A percentile compares a stretch with the other conserved stretches of the same genome.
Conservation (phyloP, 176 grass and related monocot species). For the Eleusine indica region DNA sequence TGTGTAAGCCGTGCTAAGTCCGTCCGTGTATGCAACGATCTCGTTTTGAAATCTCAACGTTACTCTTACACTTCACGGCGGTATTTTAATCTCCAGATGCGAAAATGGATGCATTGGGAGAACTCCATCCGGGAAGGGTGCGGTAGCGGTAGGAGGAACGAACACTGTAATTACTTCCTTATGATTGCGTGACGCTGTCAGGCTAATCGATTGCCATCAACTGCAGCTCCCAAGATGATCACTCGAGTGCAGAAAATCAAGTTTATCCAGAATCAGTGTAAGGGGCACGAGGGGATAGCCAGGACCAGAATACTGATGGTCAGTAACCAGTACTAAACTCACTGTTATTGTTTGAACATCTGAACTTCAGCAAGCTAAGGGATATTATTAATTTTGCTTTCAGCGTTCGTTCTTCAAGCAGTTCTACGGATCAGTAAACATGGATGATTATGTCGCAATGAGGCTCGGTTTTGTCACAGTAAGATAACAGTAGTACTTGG, state of each 20-base stretch:
- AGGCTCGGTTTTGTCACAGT: constrained; percentile 85
- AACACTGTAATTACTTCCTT: not conserved
- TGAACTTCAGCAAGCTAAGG: not conserved
- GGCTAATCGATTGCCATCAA: not conserved
- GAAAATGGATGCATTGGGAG: constrained; percentile 70
- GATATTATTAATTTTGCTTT: constrained; percentile 14
- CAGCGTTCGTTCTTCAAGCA: constrained; percentile 92
- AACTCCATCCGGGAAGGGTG: constrained; percentile 39
- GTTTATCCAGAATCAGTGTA: constrained; percentile 52
- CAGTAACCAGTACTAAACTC: not conserved
- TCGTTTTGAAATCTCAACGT: not conserved
- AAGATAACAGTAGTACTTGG: not conserved
- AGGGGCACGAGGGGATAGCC: constrained; percentile 27
- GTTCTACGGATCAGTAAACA: constrained; percentile 71
- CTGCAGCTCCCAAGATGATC: constrained; percentile 49
- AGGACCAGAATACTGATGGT: constrained; percentile 44
- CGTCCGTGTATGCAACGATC: not conserved
- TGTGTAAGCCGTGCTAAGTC: not conserved
- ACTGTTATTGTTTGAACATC: not conserved
- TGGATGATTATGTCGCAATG: constrained; percentile 70
- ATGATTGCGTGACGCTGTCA: too few relatives aligned
- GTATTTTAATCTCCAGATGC: constrained; percentile 46
- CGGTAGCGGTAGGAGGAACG: constrained; percentile 38
- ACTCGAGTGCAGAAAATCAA: constrained; percentile 34
- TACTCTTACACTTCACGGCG: not conserved